phyloP scores from a whole-genome alignment of 352 stramenopile species.

The Aphanomyces euteiches region DNA sequence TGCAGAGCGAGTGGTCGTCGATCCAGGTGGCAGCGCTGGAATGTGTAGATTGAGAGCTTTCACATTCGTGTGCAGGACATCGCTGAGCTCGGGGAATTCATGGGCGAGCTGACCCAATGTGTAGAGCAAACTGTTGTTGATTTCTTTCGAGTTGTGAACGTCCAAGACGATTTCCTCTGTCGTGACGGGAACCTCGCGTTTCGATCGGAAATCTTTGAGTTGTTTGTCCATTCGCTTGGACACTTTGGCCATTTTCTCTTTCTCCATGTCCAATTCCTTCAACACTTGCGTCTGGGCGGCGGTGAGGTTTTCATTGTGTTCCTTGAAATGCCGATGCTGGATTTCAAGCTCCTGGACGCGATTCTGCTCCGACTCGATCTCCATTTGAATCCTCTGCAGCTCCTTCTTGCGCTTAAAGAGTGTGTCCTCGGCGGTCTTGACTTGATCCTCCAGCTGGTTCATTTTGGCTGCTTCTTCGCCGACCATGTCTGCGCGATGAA shows the following conservation, averaged over 20 bases:
- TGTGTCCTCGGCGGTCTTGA: slow-evolving; percentile 77
- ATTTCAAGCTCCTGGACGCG: slow-evolving; percentile 65
- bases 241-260: slow-evolving; percentile 64
- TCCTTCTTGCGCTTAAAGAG: slow-evolving; percentile 95
- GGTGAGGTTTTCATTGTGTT: slow-evolving; percentile 61
- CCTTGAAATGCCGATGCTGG: slow-evolving; percentile 56
- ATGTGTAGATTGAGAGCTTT: slow-evolving; percentile 75
- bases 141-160: slow-evolving; percentile 69
- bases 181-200: slow-evolving; percentile 41
- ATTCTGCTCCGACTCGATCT: slow-evolving; percentile 67
- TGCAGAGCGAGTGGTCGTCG: slow-evolving; percentile 39
- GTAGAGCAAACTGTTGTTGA: slow-evolving; percentile 84
- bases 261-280: slow-evolving; percentile 64
- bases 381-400: slow-evolving; percentile 84
- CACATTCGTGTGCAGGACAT: slow-evolving; percentile 67
- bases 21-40: slow-evolving; percentile 62
- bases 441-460: slow-evolving; percentile 81
- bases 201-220: slow-evolving; percentile 50
- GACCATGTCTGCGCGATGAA: slow-evolving; percentile 86
- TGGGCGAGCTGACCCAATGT: slow-evolving; percentile 89
- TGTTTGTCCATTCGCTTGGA: slow-evolving; percentile 68
- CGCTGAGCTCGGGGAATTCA: slow-evolving; percentile 92
- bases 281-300: slow-evolving; percentile 56
- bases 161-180: slow-evolving; percentile 85
- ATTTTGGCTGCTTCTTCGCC: slow-evolving; percentile 84